Conservation (phyloP, 768 basidiomycete genomes). For the Pholiota conissans region DNA sequence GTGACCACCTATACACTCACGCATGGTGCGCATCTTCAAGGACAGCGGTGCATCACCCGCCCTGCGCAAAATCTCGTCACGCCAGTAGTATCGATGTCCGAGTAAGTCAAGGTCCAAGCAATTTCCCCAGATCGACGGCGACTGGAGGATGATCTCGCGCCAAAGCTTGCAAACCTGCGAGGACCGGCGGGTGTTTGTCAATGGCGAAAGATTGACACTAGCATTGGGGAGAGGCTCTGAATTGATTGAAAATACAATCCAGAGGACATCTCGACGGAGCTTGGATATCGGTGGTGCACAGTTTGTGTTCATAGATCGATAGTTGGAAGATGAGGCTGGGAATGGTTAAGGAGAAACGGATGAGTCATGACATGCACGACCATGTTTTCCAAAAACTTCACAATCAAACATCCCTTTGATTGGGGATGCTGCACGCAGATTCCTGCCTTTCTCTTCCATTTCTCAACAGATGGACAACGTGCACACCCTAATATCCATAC, state of each 20-base stretch:
- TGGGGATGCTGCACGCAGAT: no score
- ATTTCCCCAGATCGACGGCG: conserved; percentile 1
- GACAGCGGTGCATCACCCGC: neutral
- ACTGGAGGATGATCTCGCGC: neutral
- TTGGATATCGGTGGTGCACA: neutral
- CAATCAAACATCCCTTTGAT: no score
- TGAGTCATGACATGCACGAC: no score
- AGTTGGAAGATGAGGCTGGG: no score
- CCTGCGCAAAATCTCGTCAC: neutral
- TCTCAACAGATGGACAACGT: no score
- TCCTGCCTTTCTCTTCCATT: no score
- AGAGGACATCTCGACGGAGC: neutral
- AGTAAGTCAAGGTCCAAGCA: neutral
- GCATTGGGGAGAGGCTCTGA: neutral
- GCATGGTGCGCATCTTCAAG: neutral
- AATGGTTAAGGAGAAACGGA: no score
- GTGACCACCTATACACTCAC: neutral
- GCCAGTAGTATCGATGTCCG: neutral
- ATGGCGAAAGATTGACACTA: neutral
- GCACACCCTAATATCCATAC: no score
- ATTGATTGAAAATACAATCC: neutral
- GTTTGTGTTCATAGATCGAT: no score
- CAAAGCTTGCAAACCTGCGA: conserved; percentile 8
- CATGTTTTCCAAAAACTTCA: no score
- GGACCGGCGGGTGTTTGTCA: neutral